Evolutionary conservation across 1,284 basidiomycete genomes (phyloP).

Genomic region (Trametes hirsuta): DNA sequence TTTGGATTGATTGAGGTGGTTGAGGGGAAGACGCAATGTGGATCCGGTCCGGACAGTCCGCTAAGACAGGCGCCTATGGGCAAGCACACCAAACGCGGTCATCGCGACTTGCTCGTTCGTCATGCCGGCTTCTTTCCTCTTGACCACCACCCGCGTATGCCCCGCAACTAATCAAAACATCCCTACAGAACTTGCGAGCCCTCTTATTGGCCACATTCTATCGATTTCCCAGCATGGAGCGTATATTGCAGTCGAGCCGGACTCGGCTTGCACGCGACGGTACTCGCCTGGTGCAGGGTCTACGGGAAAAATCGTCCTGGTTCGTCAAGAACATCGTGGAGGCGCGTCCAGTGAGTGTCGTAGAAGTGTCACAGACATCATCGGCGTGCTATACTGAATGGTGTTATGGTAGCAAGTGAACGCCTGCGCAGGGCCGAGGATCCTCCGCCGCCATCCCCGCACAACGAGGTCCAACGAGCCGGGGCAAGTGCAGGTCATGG

Average conservation of each 20-base stretch:
- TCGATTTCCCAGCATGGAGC: neutral
- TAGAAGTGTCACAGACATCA: neutral
- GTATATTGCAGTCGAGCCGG: slow-evolving; percentile 7
- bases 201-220: neutral
- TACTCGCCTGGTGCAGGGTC: slow-evolving; percentile 2
- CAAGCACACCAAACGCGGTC: too few relatives aligned
- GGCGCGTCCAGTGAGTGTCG: slow-evolving; percentile 19
- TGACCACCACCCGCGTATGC: neutral
- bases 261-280: slow-evolving; percentile 5
- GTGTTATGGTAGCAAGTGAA: neutral
- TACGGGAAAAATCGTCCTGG: slow-evolving; percentile 14
- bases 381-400: neutral
- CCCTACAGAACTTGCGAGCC: too few relatives aligned
- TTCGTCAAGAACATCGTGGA: slow-evolving; percentile 16
- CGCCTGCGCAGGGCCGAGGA: slow-evolving; percentile 4
- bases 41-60: too few relatives aligned
- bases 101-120: too few relatives aligned
- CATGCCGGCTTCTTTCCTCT: neutral
- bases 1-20: too few relatives aligned
- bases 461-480: slow-evolving; percentile 2
- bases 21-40: too few relatives aligned
- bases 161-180: too few relatives aligned
- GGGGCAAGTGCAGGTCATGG: neutral
- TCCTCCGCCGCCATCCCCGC: slow-evolving; percentile 7
- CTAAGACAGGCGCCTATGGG: too few relatives aligned